Evolutionary conservation across 495 filamentous ascomycete species (phyloP).

Genomic region (Xylaria venustula): DNA sequence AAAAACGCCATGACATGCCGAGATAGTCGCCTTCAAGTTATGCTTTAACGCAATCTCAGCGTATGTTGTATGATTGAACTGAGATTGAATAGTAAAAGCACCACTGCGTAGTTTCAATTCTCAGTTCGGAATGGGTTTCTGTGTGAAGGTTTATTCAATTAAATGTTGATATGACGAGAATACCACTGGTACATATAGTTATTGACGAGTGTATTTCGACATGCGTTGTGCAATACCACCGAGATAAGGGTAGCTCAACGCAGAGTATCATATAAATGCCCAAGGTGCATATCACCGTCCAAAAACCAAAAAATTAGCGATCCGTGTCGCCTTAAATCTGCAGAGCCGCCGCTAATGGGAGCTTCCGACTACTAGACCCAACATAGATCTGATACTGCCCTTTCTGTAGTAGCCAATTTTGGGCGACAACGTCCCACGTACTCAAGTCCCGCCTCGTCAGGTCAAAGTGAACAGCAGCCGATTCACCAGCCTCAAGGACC

Average conservation of each 20-base stretch:
- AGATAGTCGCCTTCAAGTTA: too few relatives aligned
- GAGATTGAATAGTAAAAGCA: too few relatives aligned
- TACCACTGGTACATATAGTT: not conserved
- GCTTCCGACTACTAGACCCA: slow-evolving; percentile 65
- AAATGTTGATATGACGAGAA: not conserved
- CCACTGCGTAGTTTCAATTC: too few relatives aligned
- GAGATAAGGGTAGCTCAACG: too few relatives aligned
- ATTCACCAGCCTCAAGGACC: slow-evolving; percentile 41
- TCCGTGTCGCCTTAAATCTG: slow-evolving; percentile 21
- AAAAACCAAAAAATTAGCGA: too few relatives aligned
- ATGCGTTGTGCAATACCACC: not conserved
- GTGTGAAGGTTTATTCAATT: too few relatives aligned
- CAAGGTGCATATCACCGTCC: not conserved
- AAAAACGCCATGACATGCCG: too few relatives aligned
- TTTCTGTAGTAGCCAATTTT: slow-evolving; percentile 58
- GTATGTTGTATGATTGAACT: too few relatives aligned
- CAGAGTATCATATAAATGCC: too few relatives aligned
- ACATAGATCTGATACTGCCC: slow-evolving; percentile 47
- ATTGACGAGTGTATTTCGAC: not conserved
- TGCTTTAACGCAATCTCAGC: too few relatives aligned
- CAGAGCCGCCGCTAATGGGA: slow-evolving; percentile 40
- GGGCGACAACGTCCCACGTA: slow-evolving; percentile 60
- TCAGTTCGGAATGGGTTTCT: too few relatives aligned
- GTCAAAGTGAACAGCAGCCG: slow-evolving; percentile 48
- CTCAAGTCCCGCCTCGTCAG: slow-evolving; percentile 66